Base-by-base conservation (phyloP, 202 grass and related monocot species). In the Schoenoplectus triqueter region DNA sequence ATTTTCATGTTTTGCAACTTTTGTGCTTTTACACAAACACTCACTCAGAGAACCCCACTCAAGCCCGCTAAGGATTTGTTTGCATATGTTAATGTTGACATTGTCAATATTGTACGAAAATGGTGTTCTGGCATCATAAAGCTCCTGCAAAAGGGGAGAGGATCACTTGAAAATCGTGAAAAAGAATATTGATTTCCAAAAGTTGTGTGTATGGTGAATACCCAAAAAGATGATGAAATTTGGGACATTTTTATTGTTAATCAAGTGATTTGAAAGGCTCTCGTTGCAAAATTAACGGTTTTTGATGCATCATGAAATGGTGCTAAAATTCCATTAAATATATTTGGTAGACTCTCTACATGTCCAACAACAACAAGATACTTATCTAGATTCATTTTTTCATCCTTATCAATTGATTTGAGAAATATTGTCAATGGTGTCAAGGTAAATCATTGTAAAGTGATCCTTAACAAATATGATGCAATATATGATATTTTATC, bases 381-480 rank as follows among this genome's bases (percentile, higher is more conserved):
- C 19, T 50, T 31, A 31, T 31, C 31, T 54, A 39, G 3, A 56
- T 10, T 31, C 13, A 55, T 31, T 55, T 7, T 76, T 76, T 8
- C 19, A 17, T 57, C 20, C 21, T 40, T 54, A 57, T 59, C 54
- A 77, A 77, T 41, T 77, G 51, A 41, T 56, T 74, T 59, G 11
- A 77, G 31, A 76, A 56, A 55, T 39, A 9, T 57, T 41, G 21
- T 59, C 22, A 77, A 42, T 11, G 2, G 50, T 77, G 5, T 56
- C 51, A 39, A 15, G 49, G 2, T 57, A 57, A 77, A n/a, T 77
- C 31, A 56, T 57, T 77, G 6, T 57, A 11, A n/a, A 57, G 48
- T 55, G 19, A 57, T 77, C 13, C 51, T 77, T 77, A 31, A 55
- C 20, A 76, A 39, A 7, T 76, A 78, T 44, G 13, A 41, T 78